Conservation (phyloP, 1,139 yeast species). For the Martiniozyma asiatica region DNA sequence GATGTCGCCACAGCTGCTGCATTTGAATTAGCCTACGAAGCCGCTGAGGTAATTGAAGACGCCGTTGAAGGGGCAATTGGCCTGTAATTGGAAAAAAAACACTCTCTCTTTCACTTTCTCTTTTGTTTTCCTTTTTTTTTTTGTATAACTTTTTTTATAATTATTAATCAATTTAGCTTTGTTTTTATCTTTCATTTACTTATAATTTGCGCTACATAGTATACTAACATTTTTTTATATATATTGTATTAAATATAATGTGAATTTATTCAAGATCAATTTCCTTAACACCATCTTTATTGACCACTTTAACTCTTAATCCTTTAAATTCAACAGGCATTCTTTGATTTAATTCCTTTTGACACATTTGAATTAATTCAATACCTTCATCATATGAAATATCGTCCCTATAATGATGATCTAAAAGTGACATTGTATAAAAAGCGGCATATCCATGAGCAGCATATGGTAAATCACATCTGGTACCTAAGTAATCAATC, state of each 20-base stretch:
- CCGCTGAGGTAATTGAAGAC: constrained; percentile 10
- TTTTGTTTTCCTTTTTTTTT: too few relatives aligned
- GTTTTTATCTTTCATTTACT: not conserved
- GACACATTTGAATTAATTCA: constrained; percentile 57
- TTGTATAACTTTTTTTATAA: not conserved
- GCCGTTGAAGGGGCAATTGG: constrained; percentile 15
- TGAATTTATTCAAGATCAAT: constrained; percentile 32
- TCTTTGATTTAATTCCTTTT: constrained; percentile 69
- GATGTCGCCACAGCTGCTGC: constrained; percentile 11
- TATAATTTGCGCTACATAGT: constrained; percentile 1
- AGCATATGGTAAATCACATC: constrained; percentile 84
- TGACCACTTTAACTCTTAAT: constrained; percentile 54
- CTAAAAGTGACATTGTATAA: constrained; percentile 80
- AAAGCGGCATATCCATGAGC: constrained; percentile 97
- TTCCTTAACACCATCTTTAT: constrained; percentile 55
- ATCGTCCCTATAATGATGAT: constrained; percentile 77
- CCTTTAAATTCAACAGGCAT: constrained; percentile 98
- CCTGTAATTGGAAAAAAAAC: too few relatives aligned
- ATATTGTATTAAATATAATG: too few relatives aligned
- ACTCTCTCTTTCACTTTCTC: too few relatives aligned
- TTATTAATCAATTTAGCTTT: not conserved
- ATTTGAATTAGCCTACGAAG: constrained; percentile 13
- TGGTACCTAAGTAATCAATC: constrained; percentile 92
- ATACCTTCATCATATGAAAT: constrained; percentile 74
- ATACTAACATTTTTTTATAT: too few relatives aligned